Conservation (phyloP, 228 moss, liverwort and hornwort species). For the Sphagnum magellanicum region DNA sequence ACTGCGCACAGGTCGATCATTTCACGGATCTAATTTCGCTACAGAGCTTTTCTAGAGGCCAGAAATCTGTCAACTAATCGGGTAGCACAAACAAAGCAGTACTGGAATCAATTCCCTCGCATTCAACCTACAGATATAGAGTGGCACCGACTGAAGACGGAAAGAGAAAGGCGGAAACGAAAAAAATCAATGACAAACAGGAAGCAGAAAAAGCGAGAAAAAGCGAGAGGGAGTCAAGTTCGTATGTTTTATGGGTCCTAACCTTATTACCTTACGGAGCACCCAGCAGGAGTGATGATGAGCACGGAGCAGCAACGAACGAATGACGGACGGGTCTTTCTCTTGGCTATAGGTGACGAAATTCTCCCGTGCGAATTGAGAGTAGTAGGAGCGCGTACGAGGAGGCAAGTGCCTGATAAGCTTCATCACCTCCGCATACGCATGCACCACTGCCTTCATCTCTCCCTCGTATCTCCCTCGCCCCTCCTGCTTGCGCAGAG, state of each 20-base stretch:
- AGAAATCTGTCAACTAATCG: too few relatives aligned
- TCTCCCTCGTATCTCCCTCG: background rate
- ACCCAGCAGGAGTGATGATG: slow-evolving; percentile 46
- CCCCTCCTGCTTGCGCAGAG: too few relatives aligned
- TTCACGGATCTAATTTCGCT: too few relatives aligned
- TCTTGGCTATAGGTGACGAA: slow-evolving; percentile 45
- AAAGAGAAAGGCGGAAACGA: background rate
- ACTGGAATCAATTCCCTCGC: background rate
- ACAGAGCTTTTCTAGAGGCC: too few relatives aligned
- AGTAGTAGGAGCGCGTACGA: slow-evolving; percentile 30
- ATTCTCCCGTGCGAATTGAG: slow-evolving; percentile 48
- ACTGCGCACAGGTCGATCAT: too few relatives aligned
- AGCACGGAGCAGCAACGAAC: slow-evolving; percentile 23
- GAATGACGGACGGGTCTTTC: slow-evolving; percentile 19
- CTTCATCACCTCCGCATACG: slow-evolving; percentile 43
- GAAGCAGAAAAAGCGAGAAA: background rate
- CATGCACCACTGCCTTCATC: slow-evolving; percentile 24
- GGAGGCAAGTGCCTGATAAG: slow-evolving; percentile 29
- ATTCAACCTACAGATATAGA: background rate
- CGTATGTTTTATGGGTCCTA: too few relatives aligned
- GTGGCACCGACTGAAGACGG: background rate
- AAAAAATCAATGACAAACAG: background rate
- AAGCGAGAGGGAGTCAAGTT: background rate
- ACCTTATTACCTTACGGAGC: slow-evolving; percentile 26
- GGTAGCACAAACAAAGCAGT: too few relatives aligned